Percentiles rank a stretch among this genome's conserved stretches.
These are phyloP conservation scores for Phoma sp. DNA, from an alignment of 2,329 filamentous ascomycete species.

Conservation along the genomic window DNA sequence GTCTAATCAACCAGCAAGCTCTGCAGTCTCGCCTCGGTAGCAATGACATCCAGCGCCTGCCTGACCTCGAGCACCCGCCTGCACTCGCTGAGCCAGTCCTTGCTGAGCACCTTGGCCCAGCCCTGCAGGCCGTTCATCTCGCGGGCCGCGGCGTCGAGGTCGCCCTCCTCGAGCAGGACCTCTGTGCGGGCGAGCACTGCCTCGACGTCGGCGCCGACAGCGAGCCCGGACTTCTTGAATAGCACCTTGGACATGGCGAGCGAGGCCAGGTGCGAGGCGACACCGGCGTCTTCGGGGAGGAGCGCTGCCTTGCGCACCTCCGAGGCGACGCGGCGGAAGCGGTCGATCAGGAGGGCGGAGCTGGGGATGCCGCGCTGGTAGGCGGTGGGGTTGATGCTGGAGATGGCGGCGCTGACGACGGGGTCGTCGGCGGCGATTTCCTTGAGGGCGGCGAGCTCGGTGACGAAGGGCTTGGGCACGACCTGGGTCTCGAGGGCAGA, in stretches of 20 bases:
- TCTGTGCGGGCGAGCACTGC: slow-evolving; percentile 90
- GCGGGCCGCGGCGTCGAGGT: slow-evolving; percentile 86
- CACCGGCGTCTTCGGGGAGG: slow-evolving; percentile 89
- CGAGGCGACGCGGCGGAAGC: slow-evolving; percentile 88
- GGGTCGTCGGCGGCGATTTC: slow-evolving; percentile 84
- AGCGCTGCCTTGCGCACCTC: slow-evolving; percentile 95
- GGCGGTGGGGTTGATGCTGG: slow-evolving; percentile 90
- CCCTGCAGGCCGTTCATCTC: slow-evolving; percentile 94
- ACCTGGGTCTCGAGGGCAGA: slow-evolving; percentile 77
- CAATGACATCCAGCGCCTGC: slow-evolving; percentile 94
- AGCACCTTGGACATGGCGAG: slow-evolving; percentile 90
- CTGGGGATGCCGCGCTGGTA: slow-evolving; percentile 93
- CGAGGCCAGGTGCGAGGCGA: slow-evolving; percentile 91
- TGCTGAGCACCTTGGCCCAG: slow-evolving; percentile 93
- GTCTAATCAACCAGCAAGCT: slow-evolving; percentile 78
- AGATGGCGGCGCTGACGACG: slow-evolving; percentile 90
- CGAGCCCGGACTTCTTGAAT: slow-evolving; percentile 84
- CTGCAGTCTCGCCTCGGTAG: slow-evolving; percentile 86
- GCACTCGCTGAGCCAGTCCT: slow-evolving; percentile 91
- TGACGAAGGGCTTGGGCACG: slow-evolving; percentile 82
- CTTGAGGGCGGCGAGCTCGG: slow-evolving; percentile 91
- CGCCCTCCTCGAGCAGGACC: slow-evolving; percentile 87
- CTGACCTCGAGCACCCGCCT: slow-evolving; percentile 92
- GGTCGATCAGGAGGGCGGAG: slow-evolving; percentile 84
- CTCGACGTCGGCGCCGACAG: slow-evolving; percentile 88